Base-by-base conservation (phyloP, 2,329 filamentous ascomycete genomes). In the Penicillium rolfsii region DNA sequence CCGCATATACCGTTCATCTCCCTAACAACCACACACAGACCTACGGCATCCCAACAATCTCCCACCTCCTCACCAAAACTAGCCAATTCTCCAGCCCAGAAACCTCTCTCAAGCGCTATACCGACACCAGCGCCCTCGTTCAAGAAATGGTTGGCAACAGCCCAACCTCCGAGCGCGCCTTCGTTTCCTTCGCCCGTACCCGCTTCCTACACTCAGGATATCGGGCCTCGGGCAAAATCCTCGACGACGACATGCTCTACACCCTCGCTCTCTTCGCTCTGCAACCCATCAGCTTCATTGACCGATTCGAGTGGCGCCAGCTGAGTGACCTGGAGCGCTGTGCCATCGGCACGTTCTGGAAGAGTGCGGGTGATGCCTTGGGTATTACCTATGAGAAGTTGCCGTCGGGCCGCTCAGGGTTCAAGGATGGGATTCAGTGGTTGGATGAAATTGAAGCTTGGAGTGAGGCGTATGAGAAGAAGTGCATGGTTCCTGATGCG, bases 311-410 rank as follows among this genome's bases (percentile, higher is more conserved):
- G 71, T 94, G 90, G 90, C 84, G 91, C 1, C 41, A 77, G 4
- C 73, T 91, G 24, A 88, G 83, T 16, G 84, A 88, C 0, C 80
- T 93, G 75, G 91, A 93, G 74, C 73, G 80, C 9, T 90, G 88
- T 63, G 89, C 89, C 0, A 75, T 89, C 33, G 87, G 85, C 16
- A 87, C 85, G 0, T 86, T 90, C 69, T 93, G 89, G 89, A 90
- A 90, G 74, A 81, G 82, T 55, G 76, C 91, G 16, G 90, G 89
- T 14, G 87, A 91, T 67, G 84, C 85, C 55, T 89, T 93, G 85
- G 83, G 81, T 0, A 89, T 93, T 58, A 75, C 77, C 3, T 85
- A 79, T 52, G 74, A 76, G 1, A 70, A 63, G 1, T 74, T 87
- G n/a, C 79, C 79, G 0, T 81, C 79, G 0, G 67, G 64, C 1